Base-by-base conservation (phyloP, 495 filamentous ascomycete species). In the Rostrohypoxylon terebratum region DNA sequence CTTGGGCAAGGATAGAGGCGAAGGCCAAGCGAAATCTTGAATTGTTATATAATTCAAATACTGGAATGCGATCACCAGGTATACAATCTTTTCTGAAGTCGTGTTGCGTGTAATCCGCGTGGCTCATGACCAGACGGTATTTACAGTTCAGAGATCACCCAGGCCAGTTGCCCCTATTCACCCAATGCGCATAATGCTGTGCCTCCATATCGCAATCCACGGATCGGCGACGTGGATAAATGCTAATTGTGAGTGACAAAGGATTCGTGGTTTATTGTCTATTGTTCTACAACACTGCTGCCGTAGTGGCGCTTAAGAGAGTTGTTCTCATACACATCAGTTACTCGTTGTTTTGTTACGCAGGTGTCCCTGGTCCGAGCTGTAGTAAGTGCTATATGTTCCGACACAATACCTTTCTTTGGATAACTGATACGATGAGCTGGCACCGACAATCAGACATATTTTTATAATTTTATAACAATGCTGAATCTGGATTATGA, bases 111-210 rank as follows among this genome's bases (percentile, higher is more conserved):
- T 11, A 25, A 25, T 21, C 13, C 10, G 47, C 7, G 7, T 11
- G 23, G 10, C 42, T 20, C 42, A 45, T 20, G 42, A 8, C 16
- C 42, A 9, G 42, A 45, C 7, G 42, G 42, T 45, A 45, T 45
- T 20, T 45, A 45, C 42, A 45, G 42, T 45, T 45, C 4, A 45
- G 42, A 45, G 42, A 44, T n/a, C 40, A 14, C 4, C 4, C 5
- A n/a, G 40, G 40, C 8, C 42, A 8, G 42, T 45, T 45, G 42
- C 42, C 42, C 42, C 42, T 45, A 45, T 45, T 45, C 42, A 45
- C 18, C 42, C 42, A n/a, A 45, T 13, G 7, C 4, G 4, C 42
- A 20, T 45, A 45, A 18, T 18, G 7, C 42, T 20, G n/a, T 9
- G n/a, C 42, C 42, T 45, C 42, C n/a, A n/a, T 20, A 20, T 45